Base-by-base conservation (phyloP, 176 grass and related monocot species). In the Dactylis glomerata region DNA sequence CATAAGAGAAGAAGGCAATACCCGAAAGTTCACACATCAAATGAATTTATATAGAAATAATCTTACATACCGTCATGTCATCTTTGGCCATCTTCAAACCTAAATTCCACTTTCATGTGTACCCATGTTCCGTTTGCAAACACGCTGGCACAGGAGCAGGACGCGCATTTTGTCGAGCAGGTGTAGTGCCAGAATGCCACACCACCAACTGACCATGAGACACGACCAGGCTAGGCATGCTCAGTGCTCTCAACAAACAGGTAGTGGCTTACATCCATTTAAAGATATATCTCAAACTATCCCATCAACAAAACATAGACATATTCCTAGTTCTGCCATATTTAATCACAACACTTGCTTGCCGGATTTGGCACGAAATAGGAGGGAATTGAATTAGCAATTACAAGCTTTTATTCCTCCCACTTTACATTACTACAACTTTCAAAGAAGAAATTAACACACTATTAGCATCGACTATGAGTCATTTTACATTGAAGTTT, bases 61-160 rank as follows among this genome's bases (percentile, higher is more conserved):
- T n/a, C n/a, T n/a, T n/a, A n/a, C n/a, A n/a, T n/a, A n/a, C n/a
- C n/a, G n/a, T 5, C 5, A 5, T 28, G 40, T 89, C 92, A 78
- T 22, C 61, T 78, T 94, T 94, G 62, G 57, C 20, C 20, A 26
- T 55, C 68, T 86, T 92, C 17, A 81, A 78, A 86, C 86, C 86
- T 70, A 63, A 83, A 85, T 61, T 76, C 20, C 69, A 7, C 88
- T 84, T 88, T 73, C 93, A 87, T 81, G 92, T 70, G 64, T 67
- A 86, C 61, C 86, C 55, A 62, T 65, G 36, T 84, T 83, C 44
- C 71, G 86, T 80, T 97, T 73, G 81, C 90, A 90, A 78, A 83
- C 34, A 68, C 4, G 3, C 9, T 20, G 0, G 66, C 20, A 40
- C 66, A 40, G 20, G 66, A 68, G 66, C 17, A 8, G 6, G 33